Evolutionary conservation across 2,329 filamentous ascomycete species (phyloP), one percentile per base, ranked within the genome.

Genomic region (Colletotrichum cuscutae): DNA sequence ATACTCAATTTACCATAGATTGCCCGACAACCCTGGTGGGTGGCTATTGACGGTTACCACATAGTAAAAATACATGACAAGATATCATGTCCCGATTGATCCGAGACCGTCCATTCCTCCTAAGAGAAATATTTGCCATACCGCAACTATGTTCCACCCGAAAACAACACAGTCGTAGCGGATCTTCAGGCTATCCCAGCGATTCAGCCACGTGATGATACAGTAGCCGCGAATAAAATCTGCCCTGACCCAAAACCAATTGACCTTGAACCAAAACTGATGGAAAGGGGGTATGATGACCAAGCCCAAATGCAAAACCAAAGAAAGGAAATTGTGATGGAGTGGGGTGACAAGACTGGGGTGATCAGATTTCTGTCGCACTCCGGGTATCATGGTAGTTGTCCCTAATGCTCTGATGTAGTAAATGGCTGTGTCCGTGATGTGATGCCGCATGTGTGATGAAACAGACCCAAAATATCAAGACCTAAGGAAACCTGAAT

Each of bases 301-400:
- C 65, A 63, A 59, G 46, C 5, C 24, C 53, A 54, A 54, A 62
- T 24, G 58, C 57, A 73, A 57, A 59, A 54, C 62, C 56, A 53
- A 49, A 62, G 24, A 62, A 54, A 58, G 54, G 30, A 49, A 62
- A 73, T 73, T 59, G 35, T 58, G 28, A 30, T 74, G 72, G 74
- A 73, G 73, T 70, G 74, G 72, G 68, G 68, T 74, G 69, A 75
- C 72, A 70, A 64, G 74, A 75, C 65, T 72, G 68, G 65, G 68
- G 56, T 69, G 65, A 68, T 67, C 72, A 72, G 65, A 69, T 74
- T 72, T 74, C 71, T 73, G 74, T 72, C 74, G 74, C 72, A 74
- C 74, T 75, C 74, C 74, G 74, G 74, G 74, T 75, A 75, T 75
- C 74, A 57, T 66, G 65, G 58, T 70, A 61, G 65, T 72, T 72